phyloP scores from a whole-genome alignment of 2,329 filamentous ascomycete genomes.

The Nothomitra cinnamomea region DNA sequence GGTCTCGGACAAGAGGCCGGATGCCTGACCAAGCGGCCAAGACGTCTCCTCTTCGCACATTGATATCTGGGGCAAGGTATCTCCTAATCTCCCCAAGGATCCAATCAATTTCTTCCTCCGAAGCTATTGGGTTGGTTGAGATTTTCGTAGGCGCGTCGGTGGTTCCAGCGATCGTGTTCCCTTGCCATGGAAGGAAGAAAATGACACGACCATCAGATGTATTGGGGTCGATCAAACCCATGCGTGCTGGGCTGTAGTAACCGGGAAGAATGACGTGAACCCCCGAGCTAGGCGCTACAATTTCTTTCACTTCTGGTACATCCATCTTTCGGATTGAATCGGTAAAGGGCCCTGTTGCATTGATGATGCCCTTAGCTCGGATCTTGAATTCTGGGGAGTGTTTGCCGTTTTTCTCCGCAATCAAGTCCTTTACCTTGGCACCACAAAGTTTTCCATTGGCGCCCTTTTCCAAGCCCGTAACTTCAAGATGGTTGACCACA shows the following conservation, averaged over 20 bases:
- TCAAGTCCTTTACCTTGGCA: conserved; percentile 53
- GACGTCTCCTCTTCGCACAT: conserved; percentile 71
- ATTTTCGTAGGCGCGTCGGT: conserved; percentile 66
- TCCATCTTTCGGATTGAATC: conserved; percentile 78
- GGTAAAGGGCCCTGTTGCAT: conserved; percentile 77
- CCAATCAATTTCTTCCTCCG: conserved; percentile 75
- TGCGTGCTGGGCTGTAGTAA: conserved; percentile 70
- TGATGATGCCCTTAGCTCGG: conserved; percentile 65
- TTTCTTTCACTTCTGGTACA: conserved; percentile 51
- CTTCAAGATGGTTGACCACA: conserved; percentile 68
- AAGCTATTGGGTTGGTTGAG: conserved; percentile 54
- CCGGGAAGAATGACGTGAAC: conserved; percentile 77
- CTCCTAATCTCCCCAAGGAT: conserved; percentile 69
- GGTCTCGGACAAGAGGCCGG: conserved; percentile 69
- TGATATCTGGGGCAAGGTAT: conserved; percentile 72
- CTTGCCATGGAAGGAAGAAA: conserved; percentile 88
- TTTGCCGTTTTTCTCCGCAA: conserved; percentile 48
- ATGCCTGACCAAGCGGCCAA: conserved; percentile 83
- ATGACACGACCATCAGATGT: conserved; percentile 82
- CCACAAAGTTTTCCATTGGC: conserved; percentile 55
- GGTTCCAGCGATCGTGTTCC: conserved; percentile 79
- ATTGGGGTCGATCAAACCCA: conserved; percentile 74
- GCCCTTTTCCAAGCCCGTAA: conserved; percentile 61
- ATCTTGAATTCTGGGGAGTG: conserved; percentile 48
- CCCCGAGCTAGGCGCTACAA: conserved; percentile 71